These are phyloP conservation scores for Huntiella savannae DNA, from an alignment of 2,329 filamentous ascomycete species.

Conservation along the genomic window DNA sequence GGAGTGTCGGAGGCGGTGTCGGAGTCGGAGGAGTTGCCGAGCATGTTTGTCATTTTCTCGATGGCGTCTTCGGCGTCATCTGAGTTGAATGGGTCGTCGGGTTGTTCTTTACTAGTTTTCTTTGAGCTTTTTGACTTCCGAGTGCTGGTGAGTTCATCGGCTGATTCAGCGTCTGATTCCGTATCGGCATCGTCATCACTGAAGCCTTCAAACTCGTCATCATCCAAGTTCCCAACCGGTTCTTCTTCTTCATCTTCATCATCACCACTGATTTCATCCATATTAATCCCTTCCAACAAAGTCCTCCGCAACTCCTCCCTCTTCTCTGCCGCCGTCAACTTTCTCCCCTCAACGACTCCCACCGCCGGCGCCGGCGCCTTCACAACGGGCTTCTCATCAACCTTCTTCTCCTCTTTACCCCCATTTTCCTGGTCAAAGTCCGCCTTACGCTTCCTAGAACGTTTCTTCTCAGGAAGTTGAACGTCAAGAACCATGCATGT, in stretches of 20 bases:
- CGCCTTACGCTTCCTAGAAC: constrained; percentile 16
- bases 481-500: constrained; percentile 31
- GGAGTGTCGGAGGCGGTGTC: constrained; percentile 19
- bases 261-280: constrained; percentile 12
- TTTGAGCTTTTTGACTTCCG: too few relatives aligned
- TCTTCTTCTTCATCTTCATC: constrained; percentile 17
- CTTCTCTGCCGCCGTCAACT: constrained; percentile 14
- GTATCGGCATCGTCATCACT: constrained; percentile 13
- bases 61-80: constrained; percentile 20
- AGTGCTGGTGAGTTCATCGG: constrained; percentile 8
- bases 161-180: constrained; percentile 13
- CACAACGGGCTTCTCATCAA: constrained; percentile 13
- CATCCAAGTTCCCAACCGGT: constrained; percentile 12
- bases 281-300: constrained; percentile 8
- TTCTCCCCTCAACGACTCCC: constrained; percentile 12
- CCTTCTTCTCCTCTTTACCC: constrained; percentile 8
- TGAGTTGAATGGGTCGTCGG: constrained; percentile 15
- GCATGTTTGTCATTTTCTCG: constrained; percentile 27
- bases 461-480: constrained; percentile 26
- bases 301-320: constrained; percentile 5
- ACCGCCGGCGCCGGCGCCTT: too few relatives aligned
- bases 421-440: constrained; percentile 14
- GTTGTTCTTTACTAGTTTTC: constrained; percentile 16
- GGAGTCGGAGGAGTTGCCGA: constrained; percentile 26
- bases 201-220: constrained; percentile 12